Evolutionary conservation across 2,329 filamentous ascomycete species (phyloP), one percentile per base, ranked within the genome.

Genomic region (Rasamsonia emersonii): DNA sequence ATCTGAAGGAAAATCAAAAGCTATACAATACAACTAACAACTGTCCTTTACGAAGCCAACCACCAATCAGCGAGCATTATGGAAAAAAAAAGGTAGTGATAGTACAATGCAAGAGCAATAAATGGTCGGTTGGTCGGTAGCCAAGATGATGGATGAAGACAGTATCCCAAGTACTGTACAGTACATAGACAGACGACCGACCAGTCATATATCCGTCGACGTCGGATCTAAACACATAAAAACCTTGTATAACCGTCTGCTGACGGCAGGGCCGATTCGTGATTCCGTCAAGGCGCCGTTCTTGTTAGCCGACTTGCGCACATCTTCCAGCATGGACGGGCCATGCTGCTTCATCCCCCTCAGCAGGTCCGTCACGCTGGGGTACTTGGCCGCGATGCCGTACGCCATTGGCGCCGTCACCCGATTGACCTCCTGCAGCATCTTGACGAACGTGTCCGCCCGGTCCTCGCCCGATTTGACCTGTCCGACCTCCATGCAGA

Each of bases 401-500:
- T 79, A 74, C 0, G 83, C 83, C 46, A 86, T 75, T 0, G 79
- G 73, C 0, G 76, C 71, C 4, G 84, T 88, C 10, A 89, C 70
- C 10, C 82, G 73, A 9, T 68, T 67, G 24, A 88, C 74, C 57
- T 86, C 79, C 56, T 86, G 79, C 30, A 91, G 61, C 82, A 89
- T 84, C 42, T 75, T 74, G 26, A 76, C 63, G 41, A 80, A 89
- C 0, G 77, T 84, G 45, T 88, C 82, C 5, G 62, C 54, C 2
- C 69, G 59, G 25, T 75, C 71, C 17, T 80, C 73, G 17, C 83
- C 83, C 0, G 77, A 73, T 33, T 74, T 75, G 24, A 89, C 79
- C 56, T 89, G 83, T 0, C 83, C 83, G 1, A 67, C 65, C 32
- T 85, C 82, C 79, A 88, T 86, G 58, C 82, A 88, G 53, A 89